A percentile compares a stretch with the other conserved stretches of the same genome.
These are phyloP conservation scores for Verbascum thapsus DNA, from an alignment of 257 asterid species.

Conservation along the genomic window DNA sequence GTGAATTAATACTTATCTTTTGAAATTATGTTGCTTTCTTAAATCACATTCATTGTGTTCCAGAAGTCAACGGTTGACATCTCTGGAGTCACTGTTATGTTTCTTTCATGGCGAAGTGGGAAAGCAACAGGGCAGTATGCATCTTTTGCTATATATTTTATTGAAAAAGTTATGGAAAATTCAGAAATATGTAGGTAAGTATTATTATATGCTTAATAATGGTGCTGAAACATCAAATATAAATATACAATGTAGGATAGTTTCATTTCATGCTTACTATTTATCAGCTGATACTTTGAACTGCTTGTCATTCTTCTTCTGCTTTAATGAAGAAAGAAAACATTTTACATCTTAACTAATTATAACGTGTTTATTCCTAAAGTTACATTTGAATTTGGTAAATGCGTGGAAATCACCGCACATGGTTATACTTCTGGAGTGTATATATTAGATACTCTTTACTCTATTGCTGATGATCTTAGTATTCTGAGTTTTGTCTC, in stretches of 20 bases:
- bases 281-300: no score
- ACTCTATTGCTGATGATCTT: not conserved
- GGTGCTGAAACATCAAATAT: not conserved
- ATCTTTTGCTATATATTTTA: not conserved
- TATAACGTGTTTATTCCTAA: not conserved
- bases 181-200: constrained; percentile 15
- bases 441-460: not conserved
- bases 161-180: constrained; percentile 3
- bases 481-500: not conserved
- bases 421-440: no score
- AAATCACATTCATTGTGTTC: not conserved
- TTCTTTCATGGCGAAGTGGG: constrained; percentile 16
- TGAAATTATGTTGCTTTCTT: constrained; percentile 20
- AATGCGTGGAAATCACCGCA: not conserved
- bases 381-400: not conserved
- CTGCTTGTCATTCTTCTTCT: not conserved
- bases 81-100: not conserved
- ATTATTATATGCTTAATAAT: constrained; percentile 13
- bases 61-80: constrained; percentile 18
- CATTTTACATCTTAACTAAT: not conserved
- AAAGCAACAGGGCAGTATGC: not conserved
- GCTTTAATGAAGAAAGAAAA: not conserved
- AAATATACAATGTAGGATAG: no score
- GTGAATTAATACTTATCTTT: constrained; percentile 32
- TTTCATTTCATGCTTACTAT: no score